Evolutionary conservation across 176 grass and related monocot species (phyloP), one percentile per base, ranked within the genome.

Genomic region (Zizania latifolia): DNA sequence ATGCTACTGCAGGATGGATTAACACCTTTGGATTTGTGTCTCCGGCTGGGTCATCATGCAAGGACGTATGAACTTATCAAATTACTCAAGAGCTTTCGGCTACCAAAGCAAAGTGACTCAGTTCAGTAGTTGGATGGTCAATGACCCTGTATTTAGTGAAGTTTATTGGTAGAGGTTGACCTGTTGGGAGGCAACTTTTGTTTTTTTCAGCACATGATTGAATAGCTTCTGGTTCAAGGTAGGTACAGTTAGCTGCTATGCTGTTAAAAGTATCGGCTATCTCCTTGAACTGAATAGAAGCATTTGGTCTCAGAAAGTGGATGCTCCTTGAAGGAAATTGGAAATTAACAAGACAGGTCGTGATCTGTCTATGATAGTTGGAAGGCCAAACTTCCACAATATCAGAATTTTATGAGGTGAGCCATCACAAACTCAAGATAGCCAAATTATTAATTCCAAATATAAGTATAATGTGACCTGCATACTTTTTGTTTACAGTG

Each of bases 41-140:
- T 99, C 56, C 70, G 71, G 8, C 80, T 84, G 44, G 95, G 92
- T 34, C 95, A 66, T 78, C 39, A 87, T 66, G 68, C 74, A 55
- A 76, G 79, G 68, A 88, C 75, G 17, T 99, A 88, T 74, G 95
- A 99, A 65, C 82, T 99, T 77, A 88, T 90, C 74, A 99, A 88
- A 76, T 76, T 94, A 86, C 89, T 94, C 62, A 99, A 92, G 85
- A 90, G 57, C 62, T 78, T 82, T 27, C 43, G 69, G 33, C 26
- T 78, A 31, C 51, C 72, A 56, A 94, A 88, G 32, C 58, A 79
- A 81, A 60, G 22, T 15, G 44, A 54, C 35, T 80, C 44, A 31
- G 43, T 72, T 82, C 43, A 75, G 40, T 11, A 45, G 23, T 13
- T 19, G 3, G 74, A 73, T 2, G 59, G 14, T 79, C 16, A 41